Evolutionary conservation across 1,284 basidiomycete genomes (phyloP), one percentile per base, ranked within the genome.

Genomic region (Malassezia equina): DNA sequence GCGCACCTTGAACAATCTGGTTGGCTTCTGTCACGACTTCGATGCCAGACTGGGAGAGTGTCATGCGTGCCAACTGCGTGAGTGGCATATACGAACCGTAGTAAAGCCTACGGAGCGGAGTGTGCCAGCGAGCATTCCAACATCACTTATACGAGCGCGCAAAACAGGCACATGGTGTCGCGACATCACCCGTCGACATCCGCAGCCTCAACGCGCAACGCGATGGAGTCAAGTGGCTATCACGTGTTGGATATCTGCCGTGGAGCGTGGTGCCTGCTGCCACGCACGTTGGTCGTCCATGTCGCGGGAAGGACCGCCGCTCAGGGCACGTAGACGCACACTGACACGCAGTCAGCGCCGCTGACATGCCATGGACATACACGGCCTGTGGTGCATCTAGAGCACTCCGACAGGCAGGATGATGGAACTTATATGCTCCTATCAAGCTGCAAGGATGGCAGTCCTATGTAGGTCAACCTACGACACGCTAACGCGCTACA

Each of bases 311-410:
- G 24, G 24, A 27, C 41, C 41, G 25, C 25, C 44, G 29, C 44
- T 27, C 44, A 46, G 29, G 44, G 44, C 29, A 46, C 29, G 44
- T 43, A 27, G 21, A 13, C 6, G 15, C n/a, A 19, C 8, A 23
- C 44, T 46, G 9, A 29, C 24, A 13, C 43, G 7, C 52, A 69
- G 56, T 66, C 70, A 8, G 75, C 67, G 0, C 78, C 79, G n/a
- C 66, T 80, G 7, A 73, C 79, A n/a, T 80, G 79, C 53, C 77
- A 76, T 4, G 79, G 79, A 13, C 79, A 81, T 66, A 81, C 80
- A 5, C 73, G 90, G 64, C 90, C 90, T 34, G 89, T 94, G 61
- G 90, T 88, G 32, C 90, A 95, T 75, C 83, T 94, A 55, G 88
- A 88, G 59, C 93, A 94, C 78, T 94, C 90, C 27, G 79, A 83